A percentile compares a stretch with the other conserved stretches of the same genome.
These are phyloP conservation scores for Claviceps sorghi DNA, from an alignment of 2,329 filamentous ascomycete species.

Conservation along the genomic window DNA sequence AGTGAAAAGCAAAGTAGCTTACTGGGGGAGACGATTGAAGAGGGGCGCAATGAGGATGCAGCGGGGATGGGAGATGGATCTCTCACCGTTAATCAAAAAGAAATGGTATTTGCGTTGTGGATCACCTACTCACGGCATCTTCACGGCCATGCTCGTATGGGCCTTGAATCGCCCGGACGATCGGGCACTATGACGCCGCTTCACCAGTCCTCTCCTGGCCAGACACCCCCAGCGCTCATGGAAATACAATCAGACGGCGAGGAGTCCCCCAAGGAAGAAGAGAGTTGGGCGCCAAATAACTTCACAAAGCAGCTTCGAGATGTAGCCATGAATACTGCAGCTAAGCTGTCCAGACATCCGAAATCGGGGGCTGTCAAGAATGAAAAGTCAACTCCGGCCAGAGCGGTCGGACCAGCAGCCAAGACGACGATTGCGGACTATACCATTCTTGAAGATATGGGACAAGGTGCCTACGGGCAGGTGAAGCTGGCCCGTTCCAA, in stretches of 20 bases:
- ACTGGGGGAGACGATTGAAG: slow-evolving; percentile 49
- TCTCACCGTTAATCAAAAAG: slow-evolving; percentile 41
- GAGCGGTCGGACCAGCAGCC: slow-evolving; percentile 23
- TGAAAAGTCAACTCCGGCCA: slow-evolving; percentile 20
- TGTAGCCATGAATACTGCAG: slow-evolving; percentile 39
- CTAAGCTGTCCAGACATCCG: slow-evolving; percentile 32
- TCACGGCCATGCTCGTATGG: slow-evolving; percentile 49
- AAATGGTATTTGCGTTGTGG: slow-evolving; percentile 91
- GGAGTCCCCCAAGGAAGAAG: slow-evolving; percentile 25
- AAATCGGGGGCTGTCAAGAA: slow-evolving; percentile 16
- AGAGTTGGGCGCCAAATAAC: slow-evolving; percentile 27
- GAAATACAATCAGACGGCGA: slow-evolving; percentile 40
- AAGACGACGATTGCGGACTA: slow-evolving; percentile 89
- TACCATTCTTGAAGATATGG: slow-evolving; percentile 91
- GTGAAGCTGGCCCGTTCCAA: slow-evolving; percentile 89
- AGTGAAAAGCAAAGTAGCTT: slow-evolving; percentile 56
- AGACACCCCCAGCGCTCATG: slow-evolving; percentile 42
- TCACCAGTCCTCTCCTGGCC: slow-evolving; percentile 65
- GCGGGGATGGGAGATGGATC: slow-evolving; percentile 22
- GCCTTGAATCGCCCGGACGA: slow-evolving; percentile 46
- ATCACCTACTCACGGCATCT: slow-evolving; percentile 91
- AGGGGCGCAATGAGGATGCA: slow-evolving; percentile 42
- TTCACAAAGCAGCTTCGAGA: slow-evolving; percentile 44
- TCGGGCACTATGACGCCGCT: slow-evolving; percentile 57
- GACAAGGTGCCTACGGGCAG: slow-evolving; percentile 92